Evolutionary conservation across 495 filamentous ascomycete species (phyloP).

Genomic region (Lasiosphaeris hirsuta): DNA sequence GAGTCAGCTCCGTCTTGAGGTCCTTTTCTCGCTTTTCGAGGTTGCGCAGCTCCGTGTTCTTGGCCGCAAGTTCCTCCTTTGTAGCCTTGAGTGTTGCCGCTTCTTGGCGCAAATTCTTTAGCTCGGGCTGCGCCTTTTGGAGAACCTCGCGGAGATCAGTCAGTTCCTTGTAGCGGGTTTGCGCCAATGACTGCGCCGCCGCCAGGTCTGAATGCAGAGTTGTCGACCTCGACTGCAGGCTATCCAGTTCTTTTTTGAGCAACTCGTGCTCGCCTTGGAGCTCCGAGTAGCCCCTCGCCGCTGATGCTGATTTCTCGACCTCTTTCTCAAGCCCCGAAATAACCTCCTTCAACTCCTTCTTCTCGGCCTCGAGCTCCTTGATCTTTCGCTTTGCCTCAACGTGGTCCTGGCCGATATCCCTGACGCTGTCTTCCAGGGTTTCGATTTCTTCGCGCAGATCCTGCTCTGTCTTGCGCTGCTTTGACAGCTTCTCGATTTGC

Average conservation of each 20-base stretch:
- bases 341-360: slow-evolving; percentile 53
- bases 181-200: slow-evolving; percentile 79
- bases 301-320: slow-evolving; percentile 39
- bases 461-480: slow-evolving; percentile 71
- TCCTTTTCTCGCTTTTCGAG: slow-evolving; percentile 81
- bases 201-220: slow-evolving; percentile 79
- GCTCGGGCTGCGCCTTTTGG: slow-evolving; percentile 82
- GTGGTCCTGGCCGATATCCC: slow-evolving; percentile 72
- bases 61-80: slow-evolving; percentile 68
- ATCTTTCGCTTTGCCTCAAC: slow-evolving; percentile 79
- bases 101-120: slow-evolving; percentile 71
- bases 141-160: slow-evolving; percentile 73
- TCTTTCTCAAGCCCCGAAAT: slow-evolving; percentile 64
- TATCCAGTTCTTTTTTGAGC: slow-evolving; percentile 69
- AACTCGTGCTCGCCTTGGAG: slow-evolving; percentile 56
- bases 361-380: slow-evolving; percentile 50
- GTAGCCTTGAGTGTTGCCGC: slow-evolving; percentile 64
- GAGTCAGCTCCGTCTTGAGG: slow-evolving; percentile 65
- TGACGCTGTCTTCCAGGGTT: slow-evolving; percentile 70
- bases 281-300: slow-evolving; percentile 41
- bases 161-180: slow-evolving; percentile 82
- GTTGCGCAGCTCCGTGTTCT: slow-evolving; percentile 63
- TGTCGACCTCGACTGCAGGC: slow-evolving; percentile 63
- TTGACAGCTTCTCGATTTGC: slow-evolving; percentile 61
- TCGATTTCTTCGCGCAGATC: slow-evolving; percentile 84